Base-by-base conservation (phyloP, 257 asterid genomes). In the Cinchona pubescens region DNA sequence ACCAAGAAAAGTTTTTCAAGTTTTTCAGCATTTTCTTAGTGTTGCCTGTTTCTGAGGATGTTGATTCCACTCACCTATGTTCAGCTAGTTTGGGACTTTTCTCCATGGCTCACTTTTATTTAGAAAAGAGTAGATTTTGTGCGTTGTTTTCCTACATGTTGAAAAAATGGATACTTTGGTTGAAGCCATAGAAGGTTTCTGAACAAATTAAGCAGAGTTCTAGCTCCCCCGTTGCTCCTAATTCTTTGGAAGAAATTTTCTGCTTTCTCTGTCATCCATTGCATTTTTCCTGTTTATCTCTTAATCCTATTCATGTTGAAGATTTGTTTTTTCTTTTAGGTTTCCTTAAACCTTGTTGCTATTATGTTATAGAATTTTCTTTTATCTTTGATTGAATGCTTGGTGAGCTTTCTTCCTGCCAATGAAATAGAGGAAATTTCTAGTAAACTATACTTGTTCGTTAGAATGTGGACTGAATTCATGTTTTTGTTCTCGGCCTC, bases 401-500 rank as follows among this genome's bases (percentile, higher is more conserved):
- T 40, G 43, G 9, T 48, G 7, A 7, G 30, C 34, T 38, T 72
- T 37, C 37, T 37, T 73, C 56, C 61, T 76, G 60, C 34, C 21
- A 55, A 37, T 56, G 32, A 27, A n/a, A 53, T 35, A 9, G 43
- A 18, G 70, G 18, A n/a, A 23, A 16, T 35, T 5, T 23, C 23
- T 23, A 37, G 55, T 30, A 34, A 62, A n/a, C 27, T 25, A n/a
- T 10, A 53, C 27, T 35, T 72, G 34, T 51, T 61, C 76, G 69
- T 67, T 72, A 55, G 34, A 64, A 29, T 67, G 77, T 68, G 64
- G 51, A 58, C 46, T 62, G 35, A 10, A 66, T 67, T 77, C 82
- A 77, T 68, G 46, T 42, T 35, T 35, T 53, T 16, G 45, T 37
- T 73, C 45, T 78, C 63, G 69, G 70, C 45, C 29, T 25, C 12